Base-by-base conservation (phyloP, 495 filamentous ascomycete species). In the Penicillium fimorum region DNA sequence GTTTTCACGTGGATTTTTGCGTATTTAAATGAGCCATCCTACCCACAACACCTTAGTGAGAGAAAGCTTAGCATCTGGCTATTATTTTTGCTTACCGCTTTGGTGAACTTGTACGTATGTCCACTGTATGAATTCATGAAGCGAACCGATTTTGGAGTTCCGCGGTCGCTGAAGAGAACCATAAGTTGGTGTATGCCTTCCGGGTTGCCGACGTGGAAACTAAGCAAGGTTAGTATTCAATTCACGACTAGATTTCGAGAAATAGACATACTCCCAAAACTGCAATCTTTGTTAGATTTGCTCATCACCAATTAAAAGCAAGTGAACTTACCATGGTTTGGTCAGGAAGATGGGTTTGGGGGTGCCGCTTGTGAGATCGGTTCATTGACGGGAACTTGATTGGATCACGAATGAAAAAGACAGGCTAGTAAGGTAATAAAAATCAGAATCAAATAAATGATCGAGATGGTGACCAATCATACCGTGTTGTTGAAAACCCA, bases 61-160 rank as follows among this genome's bases (percentile, higher is more conserved):
- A 20, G 33, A 20, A 17, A 40, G 7, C 55, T 33, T 33, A 5
- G 32, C 32, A 13, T 4, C 30, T 33, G 33, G 62, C 71, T 8
- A n/a, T 40, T 33, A 25, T 32, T 5, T n/a, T 22, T 3, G 15
- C 50, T 45, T 29, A 84, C 84, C 58, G 83, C 64, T 47, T 81
- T 85, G 41, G 79, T 81, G 44, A 87, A 80, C 51, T 82, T 88
- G 70, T 84, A 90, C 1, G 87, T 87, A 64, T 89, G 84, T 13
- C 78, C 79, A 58, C 78, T 78, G 64, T 86, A 90, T 18, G 81
- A 82, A 57, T 88, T 86, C 70, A 88, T 78, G 54, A 81, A 76
- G 9, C 86, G 74, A 59, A 80, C 70, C 0, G 81, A 83, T 55
- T 72, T 73, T 5, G 87, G 87, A 7, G 81, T 85, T 24, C 86